Conservation (phyloP, 1,284 basidiomycete species). For the Phaffia rhodozyma region DNA sequence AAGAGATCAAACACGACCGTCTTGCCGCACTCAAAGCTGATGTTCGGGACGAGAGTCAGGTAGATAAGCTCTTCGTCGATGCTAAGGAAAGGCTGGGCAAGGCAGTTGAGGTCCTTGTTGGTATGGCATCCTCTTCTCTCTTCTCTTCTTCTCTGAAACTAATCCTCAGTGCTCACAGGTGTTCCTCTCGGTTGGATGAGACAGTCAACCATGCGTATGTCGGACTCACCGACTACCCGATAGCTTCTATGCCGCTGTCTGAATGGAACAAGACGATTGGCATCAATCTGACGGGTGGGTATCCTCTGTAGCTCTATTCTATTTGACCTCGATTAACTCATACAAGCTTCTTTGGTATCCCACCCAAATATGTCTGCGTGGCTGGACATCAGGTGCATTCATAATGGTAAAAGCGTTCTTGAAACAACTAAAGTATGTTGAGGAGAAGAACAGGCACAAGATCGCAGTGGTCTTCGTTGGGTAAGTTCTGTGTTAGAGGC, state of each 20-base stretch:
- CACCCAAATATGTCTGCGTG: neutral
- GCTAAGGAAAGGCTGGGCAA: slow-evolving; percentile 20
- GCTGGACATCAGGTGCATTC: slow-evolving; percentile 37
- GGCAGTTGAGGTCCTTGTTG: slow-evolving; percentile 18
- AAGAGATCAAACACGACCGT: slow-evolving; percentile 38
- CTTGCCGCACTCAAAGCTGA: slow-evolving; percentile 39
- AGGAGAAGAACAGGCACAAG: slow-evolving; percentile 40
- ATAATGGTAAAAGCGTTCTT: slow-evolving; percentile 53
- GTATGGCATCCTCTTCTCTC: slow-evolving; percentile 28
- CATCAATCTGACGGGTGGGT: slow-evolving; percentile 49
- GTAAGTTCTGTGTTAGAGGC: slow-evolving; percentile 29
- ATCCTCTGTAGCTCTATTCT: neutral
- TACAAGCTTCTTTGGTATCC: neutral
- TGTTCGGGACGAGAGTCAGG: slow-evolving; percentile 46
- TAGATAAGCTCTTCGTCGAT: slow-evolving; percentile 36
- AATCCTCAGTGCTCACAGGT: neutral
- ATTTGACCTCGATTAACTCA: neutral
- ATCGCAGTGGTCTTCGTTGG: slow-evolving; percentile 54
- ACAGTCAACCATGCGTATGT: slow-evolving; percentile 56
- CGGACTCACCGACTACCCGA: slow-evolving; percentile 36
- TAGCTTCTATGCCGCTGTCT: slow-evolving; percentile 49
- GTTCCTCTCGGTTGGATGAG: slow-evolving; percentile 35
- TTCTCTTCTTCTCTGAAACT: neutral
- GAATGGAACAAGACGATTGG: slow-evolving; percentile 54
- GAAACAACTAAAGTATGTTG: slow-evolving; percentile 38